Evolutionary conservation across 176 grass and related monocot species (phyloP), one percentile per base, ranked within the genome.

Genomic region (Paspalum notatum): DNA sequence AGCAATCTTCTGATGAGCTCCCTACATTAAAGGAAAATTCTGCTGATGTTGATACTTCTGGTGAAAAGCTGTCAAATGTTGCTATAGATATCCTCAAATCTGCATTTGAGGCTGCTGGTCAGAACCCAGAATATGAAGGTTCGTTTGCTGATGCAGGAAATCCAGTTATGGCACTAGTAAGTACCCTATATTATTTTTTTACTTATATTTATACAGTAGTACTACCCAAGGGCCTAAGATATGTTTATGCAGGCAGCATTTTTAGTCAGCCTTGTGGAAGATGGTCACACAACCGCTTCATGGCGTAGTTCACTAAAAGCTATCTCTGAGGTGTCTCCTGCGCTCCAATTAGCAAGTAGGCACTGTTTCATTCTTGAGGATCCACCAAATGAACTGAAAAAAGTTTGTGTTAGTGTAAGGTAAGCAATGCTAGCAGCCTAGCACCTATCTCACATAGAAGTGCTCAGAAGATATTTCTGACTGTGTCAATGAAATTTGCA

Each of bases 341-440:
- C 80, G 3, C 85, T 99, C 63, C 97, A 99, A 58, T 92, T 99
- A 80, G 97, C 97, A 76, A 99, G 81, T 38, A 87, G 93, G 56
- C 93, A 99, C 74, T 99, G 97, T 83, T 95, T 91, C 90, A 83
- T 96, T 83, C 85, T 99, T 57, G 88, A 99, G 70, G 93, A 91
- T 82, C 93, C 97, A 77, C 93, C 93, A 21, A 87, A 25, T 91
- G 90, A 93, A 88, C 42, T 81, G 48, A 91, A 91, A 47, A 76
- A 79, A 51, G 71, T 25, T 70, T 74, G 22, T 86, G 52, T 55
- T 48, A 69, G 25, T 86, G 83, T 78, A 68, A 94, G 92, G 92
- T 94, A 78, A 78, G 79, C 38, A 67, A 43, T 83, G 72, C 32
- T 78, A 74, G 22, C 61, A 66, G 57, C 11, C 32, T 78, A 74